phyloP scores from a whole-genome alignment of 768 basidiomycete genomes.

The Suillus decipiens region DNA sequence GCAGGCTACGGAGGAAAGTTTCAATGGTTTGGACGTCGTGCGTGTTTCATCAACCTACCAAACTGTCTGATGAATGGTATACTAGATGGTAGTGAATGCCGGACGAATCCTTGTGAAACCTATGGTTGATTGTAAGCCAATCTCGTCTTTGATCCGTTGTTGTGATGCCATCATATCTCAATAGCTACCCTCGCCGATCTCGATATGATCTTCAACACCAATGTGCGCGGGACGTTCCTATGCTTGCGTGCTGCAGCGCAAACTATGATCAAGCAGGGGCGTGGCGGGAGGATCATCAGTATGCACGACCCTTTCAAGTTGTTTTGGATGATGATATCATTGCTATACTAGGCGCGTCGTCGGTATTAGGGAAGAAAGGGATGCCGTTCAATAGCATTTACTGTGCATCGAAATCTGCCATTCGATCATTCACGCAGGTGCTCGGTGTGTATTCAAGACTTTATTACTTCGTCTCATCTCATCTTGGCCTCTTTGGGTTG shows the following conservation, averaged over 20 bases:
- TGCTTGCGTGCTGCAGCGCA: conserved; percentile 44
- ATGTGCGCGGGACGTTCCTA: conserved; percentile 39
- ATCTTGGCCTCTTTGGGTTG: background rate
- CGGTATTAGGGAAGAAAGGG: conserved; percentile 15
- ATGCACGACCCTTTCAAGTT: background rate
- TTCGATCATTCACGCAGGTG: conserved; percentile 37
- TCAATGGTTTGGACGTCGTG: conserved; percentile 47
- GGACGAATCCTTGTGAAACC: conserved; percentile 2
- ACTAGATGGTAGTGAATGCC: conserved; percentile 10
- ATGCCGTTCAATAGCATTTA: conserved; percentile 21
- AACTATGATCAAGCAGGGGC: conserved; percentile 46
- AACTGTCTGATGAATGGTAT: background rate
- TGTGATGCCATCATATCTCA: background rate
- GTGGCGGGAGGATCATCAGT: conserved; percentile 44
- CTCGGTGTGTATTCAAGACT: conserved; percentile 3
- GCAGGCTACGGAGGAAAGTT: conserved; percentile 24
- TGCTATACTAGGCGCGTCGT: conserved; percentile 32
- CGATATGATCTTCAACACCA: conserved; percentile 34
- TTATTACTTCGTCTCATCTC: background rate
- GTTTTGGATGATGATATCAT: background rate
- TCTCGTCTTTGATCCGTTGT: background rate
- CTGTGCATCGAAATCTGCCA: conserved; percentile 36
- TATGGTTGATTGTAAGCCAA: conserved; percentile 3
- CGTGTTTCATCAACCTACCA: conserved; percentile 14
- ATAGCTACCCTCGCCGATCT: conserved; percentile 35